These are phyloP conservation scores for Tolypocladium inflatum DNA, from an alignment of 2,329 filamentous ascomycete genomes.

Conservation along the genomic window DNA sequence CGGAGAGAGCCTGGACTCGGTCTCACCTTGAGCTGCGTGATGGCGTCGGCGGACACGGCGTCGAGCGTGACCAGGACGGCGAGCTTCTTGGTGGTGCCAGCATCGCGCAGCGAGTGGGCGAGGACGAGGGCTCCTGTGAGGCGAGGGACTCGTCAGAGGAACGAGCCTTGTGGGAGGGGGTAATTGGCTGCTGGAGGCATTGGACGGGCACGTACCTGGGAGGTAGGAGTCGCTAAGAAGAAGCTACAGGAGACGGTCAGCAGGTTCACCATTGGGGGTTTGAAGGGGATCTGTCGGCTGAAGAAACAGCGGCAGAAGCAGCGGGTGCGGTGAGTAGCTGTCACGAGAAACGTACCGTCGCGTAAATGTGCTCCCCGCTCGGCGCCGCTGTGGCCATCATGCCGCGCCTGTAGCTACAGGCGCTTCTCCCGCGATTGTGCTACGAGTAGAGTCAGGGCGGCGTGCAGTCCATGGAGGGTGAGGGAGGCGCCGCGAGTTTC, in stretches of 20 bases:
- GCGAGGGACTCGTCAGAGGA: constrained; percentile 3
- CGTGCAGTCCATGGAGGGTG: not conserved
- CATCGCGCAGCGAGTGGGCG: constrained; percentile 89
- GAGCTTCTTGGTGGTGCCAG: constrained; percentile 75
- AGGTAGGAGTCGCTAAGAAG: constrained; percentile 88
- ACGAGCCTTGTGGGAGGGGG: not conserved
- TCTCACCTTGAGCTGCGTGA: constrained; percentile 68
- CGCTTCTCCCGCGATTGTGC: not conserved
- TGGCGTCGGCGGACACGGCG: constrained; percentile 62
- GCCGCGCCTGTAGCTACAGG: constrained; percentile 21
- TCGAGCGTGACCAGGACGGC: constrained; percentile 78
- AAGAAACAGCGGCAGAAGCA: not conserved
- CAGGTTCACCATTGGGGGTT: not conserved
- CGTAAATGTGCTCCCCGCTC: constrained; percentile 43
- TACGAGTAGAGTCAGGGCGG: not conserved
- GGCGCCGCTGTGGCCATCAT: constrained; percentile 12
- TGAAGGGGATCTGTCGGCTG: not conserved
- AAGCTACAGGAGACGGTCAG: constrained; percentile 47
- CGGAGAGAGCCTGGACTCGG: not conserved
- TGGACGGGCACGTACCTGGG: constrained; percentile 52
- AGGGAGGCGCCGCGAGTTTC: not conserved
- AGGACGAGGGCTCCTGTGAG: constrained; percentile 76
- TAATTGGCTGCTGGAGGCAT: not conserved
- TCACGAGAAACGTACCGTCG: constrained; percentile 36
- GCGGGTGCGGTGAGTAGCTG: not conserved